phyloP scores from a whole-genome alignment of 2,329 filamentous ascomycete genomes.

The Polytolypa hystricis region DNA sequence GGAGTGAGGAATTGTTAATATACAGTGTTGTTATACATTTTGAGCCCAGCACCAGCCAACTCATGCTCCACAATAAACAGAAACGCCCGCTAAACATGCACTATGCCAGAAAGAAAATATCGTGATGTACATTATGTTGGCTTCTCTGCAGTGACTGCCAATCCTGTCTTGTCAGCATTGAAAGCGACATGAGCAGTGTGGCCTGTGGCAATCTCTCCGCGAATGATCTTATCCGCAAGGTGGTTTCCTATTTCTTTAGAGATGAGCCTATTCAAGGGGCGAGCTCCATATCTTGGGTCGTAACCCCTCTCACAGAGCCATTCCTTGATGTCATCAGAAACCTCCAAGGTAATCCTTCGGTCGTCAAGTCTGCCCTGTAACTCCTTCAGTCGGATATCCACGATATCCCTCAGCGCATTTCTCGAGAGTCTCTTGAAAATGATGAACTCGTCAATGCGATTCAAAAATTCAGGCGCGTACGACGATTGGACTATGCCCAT shows the following conservation, averaged over 20 bases:
- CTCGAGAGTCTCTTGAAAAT: constrained; percentile 79
- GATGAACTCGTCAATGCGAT: constrained; percentile 94
- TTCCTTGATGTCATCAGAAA: constrained; percentile 59
- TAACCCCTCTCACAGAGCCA: constrained; percentile 89
- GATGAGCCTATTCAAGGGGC: constrained; percentile 84
- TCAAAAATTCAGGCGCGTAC: constrained; percentile 89
- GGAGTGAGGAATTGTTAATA: too few relatives aligned
- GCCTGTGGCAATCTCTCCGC: constrained; percentile 66
- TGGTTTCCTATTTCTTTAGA: constrained; percentile 80
- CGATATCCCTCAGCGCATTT: constrained; percentile 74
- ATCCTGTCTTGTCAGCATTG: constrained; percentile 48
- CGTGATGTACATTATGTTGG: constrained; percentile 1
- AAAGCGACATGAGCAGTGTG: constrained; percentile 62
- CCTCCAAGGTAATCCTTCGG: constrained; percentile 64
- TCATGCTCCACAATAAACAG: too few relatives aligned
- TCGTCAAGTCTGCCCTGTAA: constrained; percentile 75
- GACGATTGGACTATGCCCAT: constrained; percentile 71
- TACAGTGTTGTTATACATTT: too few relatives aligned
- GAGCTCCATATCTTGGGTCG: constrained; percentile 80
- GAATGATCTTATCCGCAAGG: constrained; percentile 84
- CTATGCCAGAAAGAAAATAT: not conserved
- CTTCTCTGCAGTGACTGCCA: constrained; percentile 39
- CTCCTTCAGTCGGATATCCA: constrained; percentile 81
- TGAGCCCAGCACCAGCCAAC: too few relatives aligned
- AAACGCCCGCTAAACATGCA: too few relatives aligned